A percentile compares a stretch with the other conserved stretches of the same genome.
Evolutionary conservation across 805 yeast species (phyloP).

Genomic region (Candida parachauliodes): DNA sequence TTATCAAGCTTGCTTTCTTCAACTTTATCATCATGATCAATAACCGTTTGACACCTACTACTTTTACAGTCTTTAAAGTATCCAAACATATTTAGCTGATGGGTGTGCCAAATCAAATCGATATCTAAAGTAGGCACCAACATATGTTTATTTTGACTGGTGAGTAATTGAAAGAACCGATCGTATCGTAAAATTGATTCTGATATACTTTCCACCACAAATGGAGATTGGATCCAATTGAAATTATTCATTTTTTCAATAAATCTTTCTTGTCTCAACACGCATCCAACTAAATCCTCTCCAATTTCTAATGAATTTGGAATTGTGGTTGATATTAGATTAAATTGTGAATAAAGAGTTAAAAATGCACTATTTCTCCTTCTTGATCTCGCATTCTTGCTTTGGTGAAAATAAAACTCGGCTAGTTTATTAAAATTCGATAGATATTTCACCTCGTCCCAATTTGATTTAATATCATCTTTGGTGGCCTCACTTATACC

Average conservation of each 20-base stretch:
- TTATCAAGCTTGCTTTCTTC: constrained; percentile 17
- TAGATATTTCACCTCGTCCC: neutral
- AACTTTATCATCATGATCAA: constrained; percentile 25
- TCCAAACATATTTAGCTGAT: constrained; percentile 16
- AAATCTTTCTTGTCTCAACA: constrained; percentile 19
- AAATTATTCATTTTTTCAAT: constrained; percentile 17
- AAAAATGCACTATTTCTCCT: constrained; percentile 7
- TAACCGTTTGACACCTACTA: constrained; percentile 4
- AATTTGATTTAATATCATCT: neutral
- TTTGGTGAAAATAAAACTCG: neutral
- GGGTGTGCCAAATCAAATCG: constrained; percentile 27
- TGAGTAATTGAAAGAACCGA: constrained; percentile 12
- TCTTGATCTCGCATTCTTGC: constrained; percentile 1
- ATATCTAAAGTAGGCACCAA: constrained; percentile 25
- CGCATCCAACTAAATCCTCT: constrained; percentile 25
- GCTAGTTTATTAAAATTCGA: neutral
- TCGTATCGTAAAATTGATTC: constrained; percentile 17
- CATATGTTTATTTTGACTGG: constrained; percentile 1
- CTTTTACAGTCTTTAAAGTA: constrained; percentile 13
- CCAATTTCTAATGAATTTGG: constrained; percentile 3
- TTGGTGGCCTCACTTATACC: neutral
- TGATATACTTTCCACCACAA: constrained; percentile 11
- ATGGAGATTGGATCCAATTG: constrained; percentile 17
- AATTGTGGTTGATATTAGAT: constrained; percentile 12
- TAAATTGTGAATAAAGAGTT: constrained; percentile 12